These are phyloP conservation scores for Camelina sativa DNA, from an alignment of 345 rosid species.

Conservation along the genomic window DNA sequence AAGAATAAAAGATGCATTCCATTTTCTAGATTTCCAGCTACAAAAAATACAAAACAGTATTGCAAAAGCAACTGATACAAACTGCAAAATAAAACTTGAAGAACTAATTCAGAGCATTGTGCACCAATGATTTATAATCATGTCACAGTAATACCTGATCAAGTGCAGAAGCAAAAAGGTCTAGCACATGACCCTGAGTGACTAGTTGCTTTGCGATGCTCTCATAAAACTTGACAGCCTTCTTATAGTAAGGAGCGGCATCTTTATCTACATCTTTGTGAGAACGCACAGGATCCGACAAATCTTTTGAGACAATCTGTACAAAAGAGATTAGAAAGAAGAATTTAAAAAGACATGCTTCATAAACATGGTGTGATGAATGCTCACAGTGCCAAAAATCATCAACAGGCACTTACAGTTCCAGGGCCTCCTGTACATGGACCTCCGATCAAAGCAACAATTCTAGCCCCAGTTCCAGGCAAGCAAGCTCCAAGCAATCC, in stretches of 20 bases:
- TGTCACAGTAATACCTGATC: conserved; percentile 13
- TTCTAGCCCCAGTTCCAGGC: conserved; percentile 87
- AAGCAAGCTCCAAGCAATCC: conserved; percentile 84
- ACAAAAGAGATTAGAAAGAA: conserved; percentile 30
- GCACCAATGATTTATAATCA: not conserved
- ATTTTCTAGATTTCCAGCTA: not conserved
- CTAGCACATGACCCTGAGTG: conserved; percentile 78
- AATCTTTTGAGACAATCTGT: conserved; percentile 86
- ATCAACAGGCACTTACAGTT: conserved; percentile 64
- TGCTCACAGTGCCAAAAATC: conserved; percentile 56
- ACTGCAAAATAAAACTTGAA: not conserved
- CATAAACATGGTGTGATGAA: conserved; percentile 16
- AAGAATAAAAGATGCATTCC: not conserved
- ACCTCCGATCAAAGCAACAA: conserved; percentile 74
- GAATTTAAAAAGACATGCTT: not conserved
- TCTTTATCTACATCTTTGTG: conserved; percentile 87
- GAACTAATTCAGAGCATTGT: not conserved
- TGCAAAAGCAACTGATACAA: not conserved
- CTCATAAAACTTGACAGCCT: conserved; percentile 74
- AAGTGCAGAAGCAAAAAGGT: conserved; percentile 51
- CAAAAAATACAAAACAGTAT: not conserved
- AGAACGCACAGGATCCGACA: conserved; percentile 90
- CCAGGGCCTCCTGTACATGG: conserved; percentile 61
- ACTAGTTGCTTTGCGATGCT: conserved; percentile 71
- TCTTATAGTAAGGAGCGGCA: conserved; percentile 68